Conservation (phyloP, 2,329 filamentous ascomycete genomes). For the Exophiala sideris region DNA sequence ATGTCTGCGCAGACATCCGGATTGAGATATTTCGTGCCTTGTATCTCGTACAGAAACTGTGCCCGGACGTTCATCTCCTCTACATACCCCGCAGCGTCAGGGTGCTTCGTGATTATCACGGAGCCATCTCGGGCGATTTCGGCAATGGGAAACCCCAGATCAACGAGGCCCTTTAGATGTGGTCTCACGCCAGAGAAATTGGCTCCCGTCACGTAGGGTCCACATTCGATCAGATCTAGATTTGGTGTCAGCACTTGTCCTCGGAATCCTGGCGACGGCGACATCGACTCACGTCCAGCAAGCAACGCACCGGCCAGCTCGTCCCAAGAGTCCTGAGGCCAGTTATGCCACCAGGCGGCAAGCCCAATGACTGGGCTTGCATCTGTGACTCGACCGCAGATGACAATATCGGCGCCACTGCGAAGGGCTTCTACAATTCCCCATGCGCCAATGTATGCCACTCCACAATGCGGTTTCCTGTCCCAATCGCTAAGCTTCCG, state of each 20-base stretch:
- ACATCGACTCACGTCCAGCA: constrained; percentile 31
- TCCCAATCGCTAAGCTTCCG: constrained; percentile 4
- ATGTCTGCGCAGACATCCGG: too few relatives aligned
- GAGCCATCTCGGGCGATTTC: too few relatives aligned
- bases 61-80: constrained; percentile 38
- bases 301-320: constrained; percentile 24
- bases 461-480: constrained; percentile 1
- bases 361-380: constrained; percentile 27
- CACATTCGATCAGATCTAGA: constrained; percentile 32
- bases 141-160: too few relatives aligned
- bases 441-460: constrained; percentile 51
- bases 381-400: constrained; percentile 34
- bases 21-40: constrained; percentile 48
- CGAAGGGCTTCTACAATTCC: constrained; percentile 34
- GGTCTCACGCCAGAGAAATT: constrained; percentile 31
- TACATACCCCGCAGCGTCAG: constrained; percentile 42
- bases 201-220: constrained; percentile 20
- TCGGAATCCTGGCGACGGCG: too few relatives aligned
- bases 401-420: constrained; percentile 33
- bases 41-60: constrained; percentile 50
- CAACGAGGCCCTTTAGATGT: too few relatives aligned
- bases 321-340: constrained; percentile 16
- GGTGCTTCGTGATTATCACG: too few relatives aligned
- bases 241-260: too few relatives aligned
- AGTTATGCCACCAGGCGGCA: constrained; percentile 25